phyloP scores from a whole-genome alignment of 495 filamentous ascomycete species.

The Talaromyces adpressus region DNA sequence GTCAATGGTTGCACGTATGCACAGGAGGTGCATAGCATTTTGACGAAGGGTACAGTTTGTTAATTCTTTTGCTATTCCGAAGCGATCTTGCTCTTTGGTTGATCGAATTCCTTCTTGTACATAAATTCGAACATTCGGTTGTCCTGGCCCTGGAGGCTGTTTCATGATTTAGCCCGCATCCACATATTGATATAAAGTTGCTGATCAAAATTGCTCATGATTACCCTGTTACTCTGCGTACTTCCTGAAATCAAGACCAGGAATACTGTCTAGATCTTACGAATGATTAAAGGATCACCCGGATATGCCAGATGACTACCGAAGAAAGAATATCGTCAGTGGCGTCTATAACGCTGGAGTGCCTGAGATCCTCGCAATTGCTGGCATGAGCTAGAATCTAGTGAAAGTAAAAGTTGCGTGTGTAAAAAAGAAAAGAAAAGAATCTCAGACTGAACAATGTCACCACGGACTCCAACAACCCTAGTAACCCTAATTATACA shows the following conservation, averaged over 20 bases:
- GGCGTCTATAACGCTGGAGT: no score
- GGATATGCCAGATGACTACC: no score
- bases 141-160: not conserved
- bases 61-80: not conserved
- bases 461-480: not conserved
- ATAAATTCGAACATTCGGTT: not conserved
- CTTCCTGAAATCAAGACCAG: no score
- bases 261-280: no score
- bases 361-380: no score
- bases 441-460: not conserved
- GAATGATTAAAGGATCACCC: no score
- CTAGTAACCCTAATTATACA: not conserved
- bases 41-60: slow-evolving; percentile 11
- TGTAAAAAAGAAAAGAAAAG: not conserved
- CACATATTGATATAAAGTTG: not conserved
- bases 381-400: no score
- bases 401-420: no score
- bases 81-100: not conserved
- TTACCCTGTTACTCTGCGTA: no score
- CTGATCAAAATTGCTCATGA: not conserved
- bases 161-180: not conserved
- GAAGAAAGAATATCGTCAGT: no score
- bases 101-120: not conserved
- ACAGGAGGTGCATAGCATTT: slow-evolving; percentile 28
- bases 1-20: slow-evolving; percentile 36